These are phyloP conservation scores for Venustampulla echinocandica DNA, from an alignment of 495 filamentous ascomycete species.

Conservation along the genomic window DNA sequence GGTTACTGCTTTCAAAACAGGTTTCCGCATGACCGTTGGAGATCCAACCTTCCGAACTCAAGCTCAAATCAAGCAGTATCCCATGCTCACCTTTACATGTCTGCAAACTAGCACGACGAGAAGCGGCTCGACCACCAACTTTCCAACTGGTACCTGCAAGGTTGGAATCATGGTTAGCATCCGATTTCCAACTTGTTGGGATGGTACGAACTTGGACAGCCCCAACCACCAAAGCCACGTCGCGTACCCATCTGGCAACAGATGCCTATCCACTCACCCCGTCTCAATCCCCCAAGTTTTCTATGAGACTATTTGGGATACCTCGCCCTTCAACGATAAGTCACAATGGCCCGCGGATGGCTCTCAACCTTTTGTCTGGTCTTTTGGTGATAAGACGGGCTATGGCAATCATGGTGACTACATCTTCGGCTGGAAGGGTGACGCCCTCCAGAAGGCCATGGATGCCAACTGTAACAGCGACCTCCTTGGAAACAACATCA, in stretches of 20 bases:
- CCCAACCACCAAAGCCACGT: slow-evolving; percentile 47
- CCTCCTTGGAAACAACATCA: slow-evolving; percentile 28
- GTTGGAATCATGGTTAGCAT: slow-evolving; percentile 36
- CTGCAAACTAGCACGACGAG: slow-evolving; percentile 19
- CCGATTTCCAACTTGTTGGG: slow-evolving; percentile 82
- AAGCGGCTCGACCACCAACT: slow-evolving; percentile 22
- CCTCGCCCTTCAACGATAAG: neutral
- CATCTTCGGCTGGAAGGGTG: slow-evolving; percentile 39
- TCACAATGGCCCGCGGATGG: neutral
- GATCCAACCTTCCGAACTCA: slow-evolving; percentile 21
- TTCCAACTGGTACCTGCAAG: slow-evolving; percentile 26
- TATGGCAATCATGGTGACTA: slow-evolving; percentile 17
- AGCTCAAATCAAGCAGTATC: neutral
- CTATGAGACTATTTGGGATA: slow-evolving; percentile 4
- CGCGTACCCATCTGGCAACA: slow-evolving; percentile 23
- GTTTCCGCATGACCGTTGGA: slow-evolving; percentile 40
- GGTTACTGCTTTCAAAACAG: slow-evolving; percentile 16
- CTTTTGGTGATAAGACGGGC: neutral
- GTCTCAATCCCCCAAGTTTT: slow-evolving; percentile 1
- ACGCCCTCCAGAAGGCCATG: slow-evolving; percentile 19
- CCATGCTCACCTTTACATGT: slow-evolving; percentile 27
- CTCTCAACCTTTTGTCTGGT: slow-evolving; percentile 2
- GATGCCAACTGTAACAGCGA: slow-evolving; percentile 34
- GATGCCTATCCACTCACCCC: neutral
- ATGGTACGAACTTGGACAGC: slow-evolving; percentile 54